These are phyloP conservation scores for Curvularia sp. DNA, from an alignment of 2,329 filamentous ascomycete genomes.

Conservation along the genomic window DNA sequence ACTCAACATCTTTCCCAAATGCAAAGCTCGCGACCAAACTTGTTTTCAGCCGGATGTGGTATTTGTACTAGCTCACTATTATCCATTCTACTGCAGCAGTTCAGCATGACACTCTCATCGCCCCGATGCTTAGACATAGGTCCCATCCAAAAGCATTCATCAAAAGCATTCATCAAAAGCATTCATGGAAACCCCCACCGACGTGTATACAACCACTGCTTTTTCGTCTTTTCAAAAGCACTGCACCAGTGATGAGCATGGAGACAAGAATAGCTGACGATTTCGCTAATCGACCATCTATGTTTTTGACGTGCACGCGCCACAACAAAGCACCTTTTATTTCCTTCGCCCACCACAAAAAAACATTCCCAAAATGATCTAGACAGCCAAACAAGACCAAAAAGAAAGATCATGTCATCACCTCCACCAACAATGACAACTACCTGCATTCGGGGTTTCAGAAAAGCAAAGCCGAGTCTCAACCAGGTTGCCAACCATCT, in stretches of 20 bases:
- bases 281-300: not conserved
- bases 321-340: not conserved
- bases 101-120: not conserved
- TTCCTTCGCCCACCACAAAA: not conserved
- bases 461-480: not conserved
- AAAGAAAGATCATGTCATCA: not conserved
- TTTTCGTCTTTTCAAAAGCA: not conserved
- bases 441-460: not conserved
- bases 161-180: not conserved
- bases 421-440: not conserved
- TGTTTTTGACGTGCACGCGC: not conserved
- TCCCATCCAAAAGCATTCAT: not conserved
- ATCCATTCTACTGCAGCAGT: not conserved
- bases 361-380: not conserved
- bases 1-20: not conserved
- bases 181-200: too few relatives aligned
- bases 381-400: not conserved
- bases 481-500: not conserved
- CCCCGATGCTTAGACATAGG: not conserved
- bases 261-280: not conserved
- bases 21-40: not conserved
- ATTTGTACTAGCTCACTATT: not conserved
- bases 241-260: not conserved
- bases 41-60: not conserved
- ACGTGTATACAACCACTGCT: not conserved